Conservation (phyloP, 2,329 filamentous ascomycete species). For the Phaeosphaeriaceae sp. region DNA sequence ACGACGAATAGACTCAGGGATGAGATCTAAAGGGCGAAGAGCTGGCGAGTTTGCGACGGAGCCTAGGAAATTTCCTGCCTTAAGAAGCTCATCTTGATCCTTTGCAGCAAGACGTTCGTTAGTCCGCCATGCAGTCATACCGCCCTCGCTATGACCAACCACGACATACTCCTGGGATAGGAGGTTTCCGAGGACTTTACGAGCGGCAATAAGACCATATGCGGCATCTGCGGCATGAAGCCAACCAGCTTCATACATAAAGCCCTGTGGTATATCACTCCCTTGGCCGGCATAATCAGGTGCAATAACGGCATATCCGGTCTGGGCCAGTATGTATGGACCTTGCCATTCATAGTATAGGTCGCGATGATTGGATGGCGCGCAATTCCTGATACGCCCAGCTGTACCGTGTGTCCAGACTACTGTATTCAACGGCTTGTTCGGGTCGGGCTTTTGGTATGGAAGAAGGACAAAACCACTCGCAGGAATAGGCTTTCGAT, state of each 20-base stretch:
- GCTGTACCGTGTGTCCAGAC: constrained; percentile 29
- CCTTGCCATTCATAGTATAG: constrained; percentile 31
- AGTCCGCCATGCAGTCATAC: constrained; percentile 29
- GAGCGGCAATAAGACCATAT: constrained; percentile 24
- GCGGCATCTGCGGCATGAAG: constrained; percentile 27
- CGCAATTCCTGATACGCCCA: constrained; percentile 21
- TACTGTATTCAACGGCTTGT: constrained; percentile 20
- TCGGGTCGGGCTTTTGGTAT: constrained; percentile 17
- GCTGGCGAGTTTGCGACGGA: constrained; percentile 29
- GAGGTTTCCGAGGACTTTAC: constrained; percentile 18
- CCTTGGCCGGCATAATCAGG: constrained; percentile 30
- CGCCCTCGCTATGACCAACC: constrained; percentile 31
- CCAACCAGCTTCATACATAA: constrained; percentile 30
- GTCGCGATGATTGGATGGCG: constrained; percentile 25
- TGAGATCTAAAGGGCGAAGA: constrained; percentile 27
- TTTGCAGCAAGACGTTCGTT: constrained; percentile 29
- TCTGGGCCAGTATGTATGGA: constrained; percentile 20
- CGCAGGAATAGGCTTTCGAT: constrained; percentile 26
- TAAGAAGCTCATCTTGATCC: constrained; percentile 19
- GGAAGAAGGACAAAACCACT: constrained; percentile 27
- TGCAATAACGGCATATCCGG: constrained; percentile 28
- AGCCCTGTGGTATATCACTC: constrained; percentile 25
- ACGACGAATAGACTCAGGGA: constrained; percentile 25
- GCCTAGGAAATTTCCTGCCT: constrained; percentile 27
- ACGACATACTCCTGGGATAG: constrained; percentile 27